phyloP scores from a whole-genome alignment of 495 filamentous ascomycete genomes.

The Penicillium paxilli region DNA sequence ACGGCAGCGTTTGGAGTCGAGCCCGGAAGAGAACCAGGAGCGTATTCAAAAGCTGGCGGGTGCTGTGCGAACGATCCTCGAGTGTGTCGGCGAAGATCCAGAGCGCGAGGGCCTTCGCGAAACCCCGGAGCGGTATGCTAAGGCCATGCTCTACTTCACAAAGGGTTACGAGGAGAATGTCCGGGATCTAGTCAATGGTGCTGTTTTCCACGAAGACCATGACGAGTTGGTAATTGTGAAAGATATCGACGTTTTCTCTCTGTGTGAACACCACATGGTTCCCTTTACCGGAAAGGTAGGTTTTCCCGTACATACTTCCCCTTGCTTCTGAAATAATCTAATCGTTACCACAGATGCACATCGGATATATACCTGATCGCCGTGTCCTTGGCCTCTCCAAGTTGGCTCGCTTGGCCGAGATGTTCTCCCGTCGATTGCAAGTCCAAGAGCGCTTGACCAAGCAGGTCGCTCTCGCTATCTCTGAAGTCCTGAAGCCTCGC shows the following conservation, averaged over 20 bases:
- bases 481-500: conserved; percentile 83
- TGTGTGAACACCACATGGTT: conserved; percentile 98
- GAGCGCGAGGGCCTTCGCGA: conserved; percentile 84
- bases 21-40: conserved; percentile 66
- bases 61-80: conserved; percentile 86
- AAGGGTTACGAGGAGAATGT: conserved; percentile 98
- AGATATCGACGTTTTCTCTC: conserved; percentile 92
- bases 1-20: conserved; percentile 75
- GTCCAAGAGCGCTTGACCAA: conserved; percentile 95
- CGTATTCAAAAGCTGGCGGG: conserved; percentile 76
- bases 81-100: conserved; percentile 95
- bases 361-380: conserved; percentile 88
- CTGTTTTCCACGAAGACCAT: conserved; percentile 95
- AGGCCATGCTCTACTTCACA: conserved; percentile 98
- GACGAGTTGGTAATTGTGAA: conserved; percentile 97
- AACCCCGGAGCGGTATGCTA: conserved; percentile 89
- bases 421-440: conserved; percentile 92
- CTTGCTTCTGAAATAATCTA: conserved; percentile 12
- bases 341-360: conserved; percentile 76
- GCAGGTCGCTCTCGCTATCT: conserved; percentile 91
- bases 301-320: conserved; percentile 3
- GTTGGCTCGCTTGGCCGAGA: conserved; percentile 90
- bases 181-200: conserved; percentile 86
- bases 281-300: conserved; percentile 90
- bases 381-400: conserved; percentile 94